Conservation (phyloP, 495 filamentous ascomycete genomes). For the Hypoxylon trugodes region DNA sequence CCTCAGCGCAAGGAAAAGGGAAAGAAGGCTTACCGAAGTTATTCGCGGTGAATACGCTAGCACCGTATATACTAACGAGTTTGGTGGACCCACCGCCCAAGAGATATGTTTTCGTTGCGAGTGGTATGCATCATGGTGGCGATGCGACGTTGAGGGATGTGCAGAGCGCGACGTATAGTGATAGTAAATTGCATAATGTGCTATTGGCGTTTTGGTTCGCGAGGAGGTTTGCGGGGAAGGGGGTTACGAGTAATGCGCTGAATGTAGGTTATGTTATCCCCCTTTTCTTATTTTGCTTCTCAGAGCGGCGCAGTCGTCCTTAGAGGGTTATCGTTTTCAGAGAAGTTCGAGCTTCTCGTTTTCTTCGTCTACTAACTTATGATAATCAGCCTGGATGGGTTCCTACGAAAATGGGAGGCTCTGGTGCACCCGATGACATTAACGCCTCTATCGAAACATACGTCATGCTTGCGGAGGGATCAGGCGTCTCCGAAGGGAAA, state of each 20-base stretch:
- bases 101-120: conserved; percentile 61
- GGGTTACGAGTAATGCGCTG: conserved; percentile 59
- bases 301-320: too few relatives aligned
- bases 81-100: conserved; percentile 58
- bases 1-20: conserved; percentile 48
- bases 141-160: conserved; percentile 48
- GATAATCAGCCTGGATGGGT: conserved; percentile 65
- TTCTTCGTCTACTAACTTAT: not conserved
- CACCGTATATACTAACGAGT: conserved; percentile 65
- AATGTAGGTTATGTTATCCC: conserved; percentile 37
- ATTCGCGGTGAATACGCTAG: conserved; percentile 65
- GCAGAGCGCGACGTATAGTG: conserved; percentile 49
- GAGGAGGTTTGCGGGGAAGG: conserved; percentile 52
- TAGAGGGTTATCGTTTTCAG: too few relatives aligned
- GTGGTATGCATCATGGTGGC: conserved; percentile 59
- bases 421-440: conserved; percentile 55
- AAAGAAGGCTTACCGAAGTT: conserved; percentile 59
- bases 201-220: conserved; percentile 65
- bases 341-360: too few relatives aligned
- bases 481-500: conserved; percentile 37
- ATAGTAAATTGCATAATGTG: conserved; percentile 63
- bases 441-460: conserved; percentile 57
- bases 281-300: too few relatives aligned
- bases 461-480: conserved; percentile 55
- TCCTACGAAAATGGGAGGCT: conserved; percentile 68